These are phyloP conservation scores for Neofusicoccum kwambonambiense DNA, from an alignment of 2,329 filamentous ascomycete genomes.

Conservation along the genomic window DNA sequence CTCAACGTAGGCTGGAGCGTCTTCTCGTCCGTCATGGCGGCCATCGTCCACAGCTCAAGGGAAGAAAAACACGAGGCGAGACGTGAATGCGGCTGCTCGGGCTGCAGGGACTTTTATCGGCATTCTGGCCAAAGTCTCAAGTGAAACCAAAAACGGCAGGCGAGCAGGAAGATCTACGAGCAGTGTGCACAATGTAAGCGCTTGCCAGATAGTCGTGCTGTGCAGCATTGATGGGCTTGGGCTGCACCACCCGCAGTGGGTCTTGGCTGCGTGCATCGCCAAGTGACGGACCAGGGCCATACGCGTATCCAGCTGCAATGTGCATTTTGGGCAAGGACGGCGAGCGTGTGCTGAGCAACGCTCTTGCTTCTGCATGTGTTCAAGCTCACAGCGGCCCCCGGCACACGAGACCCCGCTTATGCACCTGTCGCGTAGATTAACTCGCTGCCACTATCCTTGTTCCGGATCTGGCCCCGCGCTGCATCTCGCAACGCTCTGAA, in stretches of 20 bases:
- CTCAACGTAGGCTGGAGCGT: background rate
- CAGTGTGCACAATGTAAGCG: background rate
- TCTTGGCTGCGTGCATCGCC: background rate
- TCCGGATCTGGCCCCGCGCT: background rate
- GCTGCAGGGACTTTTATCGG: background rate
- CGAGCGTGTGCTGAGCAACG: background rate
- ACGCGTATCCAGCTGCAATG: background rate
- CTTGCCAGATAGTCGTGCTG: background rate
- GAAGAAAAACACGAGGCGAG: background rate
- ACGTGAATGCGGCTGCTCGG: background rate
- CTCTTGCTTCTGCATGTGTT: background rate
- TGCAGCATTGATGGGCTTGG: background rate
- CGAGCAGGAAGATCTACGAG: background rate
- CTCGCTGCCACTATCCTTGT: background rate
- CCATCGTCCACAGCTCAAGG: background rate
- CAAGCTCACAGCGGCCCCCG: background rate
- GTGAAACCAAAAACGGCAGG: background rate
- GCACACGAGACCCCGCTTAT: background rate
- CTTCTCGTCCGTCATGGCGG: background rate
- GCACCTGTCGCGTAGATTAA: background rate
- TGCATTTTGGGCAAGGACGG: background rate
- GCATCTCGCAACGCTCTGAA: background rate
- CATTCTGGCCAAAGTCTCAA: background rate
- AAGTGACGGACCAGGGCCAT: background rate
- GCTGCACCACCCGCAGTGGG: background rate